Evolutionary conservation across 805 yeast genomes (phyloP).

Genomic region (Saccharomyces mikatae): DNA sequence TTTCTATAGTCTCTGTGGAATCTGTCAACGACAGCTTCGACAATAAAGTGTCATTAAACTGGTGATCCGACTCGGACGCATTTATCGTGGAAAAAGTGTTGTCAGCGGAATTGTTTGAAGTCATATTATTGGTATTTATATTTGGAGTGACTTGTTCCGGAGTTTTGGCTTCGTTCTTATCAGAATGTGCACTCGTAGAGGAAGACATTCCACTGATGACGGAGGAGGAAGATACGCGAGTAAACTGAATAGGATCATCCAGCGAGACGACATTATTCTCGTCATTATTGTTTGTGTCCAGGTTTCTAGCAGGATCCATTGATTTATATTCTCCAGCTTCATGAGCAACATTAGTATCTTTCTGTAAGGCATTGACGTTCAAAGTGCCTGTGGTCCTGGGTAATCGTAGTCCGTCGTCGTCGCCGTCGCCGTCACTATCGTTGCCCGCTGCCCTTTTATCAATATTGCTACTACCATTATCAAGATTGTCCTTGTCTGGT

Average conservation of each 20-base stretch:
- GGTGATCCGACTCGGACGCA: slow-evolving; percentile 10
- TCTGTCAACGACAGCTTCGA: background rate
- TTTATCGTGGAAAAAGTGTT: slow-evolving; percentile 19
- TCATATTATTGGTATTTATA: slow-evolving; percentile 3
- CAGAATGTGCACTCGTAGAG: slow-evolving; percentile 7
- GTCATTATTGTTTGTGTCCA: background rate
- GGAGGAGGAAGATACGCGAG: slow-evolving; percentile 35
- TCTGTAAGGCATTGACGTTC: slow-evolving; percentile 38
- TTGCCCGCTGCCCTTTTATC: background rate
- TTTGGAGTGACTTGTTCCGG: slow-evolving; percentile 3
- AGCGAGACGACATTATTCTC: slow-evolving; percentile 23
- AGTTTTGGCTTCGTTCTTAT: background rate
- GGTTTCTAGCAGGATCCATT: slow-evolving; percentile 38
- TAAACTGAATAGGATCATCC: slow-evolving; percentile 36
- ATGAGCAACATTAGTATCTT: slow-evolving; percentile 1
- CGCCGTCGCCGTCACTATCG: background rate
- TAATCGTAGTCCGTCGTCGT: slow-evolving; percentile 8
- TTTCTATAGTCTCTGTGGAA: background rate
- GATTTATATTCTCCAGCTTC: slow-evolving; percentile 25
- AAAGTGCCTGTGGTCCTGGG: slow-evolving; percentile 42
- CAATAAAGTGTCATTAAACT: slow-evolving; percentile 3
- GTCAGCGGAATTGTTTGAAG: slow-evolving; percentile 5
- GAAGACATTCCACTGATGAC: slow-evolving; percentile 20
- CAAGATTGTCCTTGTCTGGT: background rate
- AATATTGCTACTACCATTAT: background rate